These are phyloP conservation scores for Castanea mollissima DNA, from an alignment of 306 rosid genomes.

Conservation along the genomic window DNA sequence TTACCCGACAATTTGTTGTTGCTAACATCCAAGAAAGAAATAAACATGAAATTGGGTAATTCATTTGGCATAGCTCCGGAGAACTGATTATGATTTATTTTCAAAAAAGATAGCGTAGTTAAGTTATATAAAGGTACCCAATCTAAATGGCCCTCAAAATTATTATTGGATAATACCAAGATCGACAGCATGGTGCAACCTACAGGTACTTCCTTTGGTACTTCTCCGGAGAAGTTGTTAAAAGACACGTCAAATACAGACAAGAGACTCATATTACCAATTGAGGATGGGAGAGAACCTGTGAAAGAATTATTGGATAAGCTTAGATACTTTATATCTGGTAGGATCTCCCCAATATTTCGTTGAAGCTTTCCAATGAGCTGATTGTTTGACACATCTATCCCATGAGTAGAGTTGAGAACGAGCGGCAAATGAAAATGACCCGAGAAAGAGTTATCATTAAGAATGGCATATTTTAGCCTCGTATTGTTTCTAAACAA, in stretches of 20 bases:
- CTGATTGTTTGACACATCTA: no score
- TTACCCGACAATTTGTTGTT: neutral
- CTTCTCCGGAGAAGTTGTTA: no score
- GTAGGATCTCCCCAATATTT: no score
- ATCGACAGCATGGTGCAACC: fast-evolving
- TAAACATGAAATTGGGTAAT: fast-evolving
- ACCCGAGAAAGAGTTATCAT: neutral
- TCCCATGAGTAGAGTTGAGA: neutral
- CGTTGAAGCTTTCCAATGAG: no score
- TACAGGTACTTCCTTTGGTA: no score
- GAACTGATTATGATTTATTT: constrained; percentile 2
- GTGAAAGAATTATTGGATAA: no score
- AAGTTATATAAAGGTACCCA: neutral
- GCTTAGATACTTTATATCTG: fast-evolving
- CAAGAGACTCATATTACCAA: no score
- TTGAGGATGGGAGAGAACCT: no score
- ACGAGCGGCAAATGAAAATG: neutral
- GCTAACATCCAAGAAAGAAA: neutral
- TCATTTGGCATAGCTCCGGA: neutral
- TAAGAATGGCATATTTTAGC: neutral
- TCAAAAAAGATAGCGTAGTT: fast-evolving
- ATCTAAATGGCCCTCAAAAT: no score
- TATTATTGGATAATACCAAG: no score
- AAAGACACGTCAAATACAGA: fast-evolving
- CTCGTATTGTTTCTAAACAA: neutral